A percentile compares a stretch with the other conserved stretches of the same genome.
Evolutionary conservation across 2,329 filamentous ascomycete genomes (phyloP).

Genomic region (Neonectria hederae): DNA sequence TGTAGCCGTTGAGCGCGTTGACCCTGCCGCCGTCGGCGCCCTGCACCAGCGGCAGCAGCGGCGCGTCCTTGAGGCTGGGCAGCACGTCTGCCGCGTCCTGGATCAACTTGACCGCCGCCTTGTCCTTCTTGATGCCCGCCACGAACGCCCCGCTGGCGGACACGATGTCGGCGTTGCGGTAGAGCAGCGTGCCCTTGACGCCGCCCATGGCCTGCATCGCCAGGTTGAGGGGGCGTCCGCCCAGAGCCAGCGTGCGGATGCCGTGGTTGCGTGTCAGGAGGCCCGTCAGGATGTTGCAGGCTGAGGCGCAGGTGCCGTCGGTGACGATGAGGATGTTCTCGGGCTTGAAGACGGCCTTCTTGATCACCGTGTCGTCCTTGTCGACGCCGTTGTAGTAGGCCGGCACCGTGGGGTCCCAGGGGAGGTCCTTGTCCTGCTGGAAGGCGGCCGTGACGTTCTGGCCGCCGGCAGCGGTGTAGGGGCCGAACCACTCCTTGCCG

Average conservation of each 20-base stretch:
- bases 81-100: slow-evolving; percentile 22
- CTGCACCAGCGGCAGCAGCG: slow-evolving; percentile 49
- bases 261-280: slow-evolving; percentile 47
- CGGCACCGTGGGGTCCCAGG: slow-evolving; percentile 21
- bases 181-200: slow-evolving; percentile 61
- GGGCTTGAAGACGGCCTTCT: slow-evolving; percentile 35
- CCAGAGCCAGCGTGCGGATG: slow-evolving; percentile 58
- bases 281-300: slow-evolving; percentile 40
- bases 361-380: slow-evolving; percentile 22
- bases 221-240: slow-evolving; percentile 63
- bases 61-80: slow-evolving; percentile 26
- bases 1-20: slow-evolving; percentile 35
- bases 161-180: slow-evolving; percentile 27
- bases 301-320: slow-evolving; percentile 38
- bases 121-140: slow-evolving; percentile 25
- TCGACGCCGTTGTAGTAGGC: slow-evolving; percentile 36
- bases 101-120: slow-evolving; percentile 18
- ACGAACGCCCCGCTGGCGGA: slow-evolving; percentile 9
- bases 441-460: slow-evolving; percentile 38
- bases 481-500: slow-evolving; percentile 37
- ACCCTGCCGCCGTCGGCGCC: slow-evolving; percentile 28
- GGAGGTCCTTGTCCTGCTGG: slow-evolving; percentile 24
- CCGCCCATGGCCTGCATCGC: slow-evolving; percentile 73
- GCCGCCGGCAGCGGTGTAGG: slow-evolving; percentile 26
- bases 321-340: slow-evolving; percentile 39